phyloP scores from a whole-genome alignment of 768 basidiomycete species.

The Kwoniella botswanensis region DNA sequence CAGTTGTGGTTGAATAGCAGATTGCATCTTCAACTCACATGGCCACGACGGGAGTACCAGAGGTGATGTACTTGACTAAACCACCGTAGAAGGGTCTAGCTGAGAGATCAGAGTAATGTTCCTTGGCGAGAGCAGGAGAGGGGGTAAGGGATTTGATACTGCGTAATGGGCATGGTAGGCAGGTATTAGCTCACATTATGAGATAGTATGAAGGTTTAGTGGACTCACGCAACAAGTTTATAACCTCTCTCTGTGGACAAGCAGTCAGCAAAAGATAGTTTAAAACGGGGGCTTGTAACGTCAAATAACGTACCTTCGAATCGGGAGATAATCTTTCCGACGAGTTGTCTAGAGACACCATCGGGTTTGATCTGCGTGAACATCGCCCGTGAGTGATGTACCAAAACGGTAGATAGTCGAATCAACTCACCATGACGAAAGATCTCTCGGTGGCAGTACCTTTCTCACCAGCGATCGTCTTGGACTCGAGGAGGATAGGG shows the following conservation, averaged over 20 bases:
- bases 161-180: background rate
- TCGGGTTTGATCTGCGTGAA: conserved; percentile 53
- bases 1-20: background rate
- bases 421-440: conserved; percentile 50
- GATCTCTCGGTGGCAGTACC: conserved; percentile 48
- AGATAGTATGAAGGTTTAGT: background rate
- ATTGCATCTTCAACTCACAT: conserved; percentile 36
- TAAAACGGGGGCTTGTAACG: too few species aligned
- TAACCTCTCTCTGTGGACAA: conserved; percentile 43
- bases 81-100: conserved; percentile 46
- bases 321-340: conserved; percentile 54
- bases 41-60: conserved; percentile 54
- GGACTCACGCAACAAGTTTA: conserved; percentile 51
- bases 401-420: background rate
- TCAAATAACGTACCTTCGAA: conserved; percentile 38
- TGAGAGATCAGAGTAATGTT: conserved; percentile 40
- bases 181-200: conserved; percentile 5
- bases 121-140: conserved; percentile 35
- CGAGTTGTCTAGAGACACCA: conserved; percentile 52
- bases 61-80: conserved; percentile 55
- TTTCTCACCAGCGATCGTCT: conserved; percentile 55
- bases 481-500: conserved; percentile 44
- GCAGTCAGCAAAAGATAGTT: background rate
- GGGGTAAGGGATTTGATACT: conserved; percentile 49
- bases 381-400: background rate